phyloP scores from a whole-genome alignment of 441 rosid genomes.

The Raphanus hybrid region DNA sequence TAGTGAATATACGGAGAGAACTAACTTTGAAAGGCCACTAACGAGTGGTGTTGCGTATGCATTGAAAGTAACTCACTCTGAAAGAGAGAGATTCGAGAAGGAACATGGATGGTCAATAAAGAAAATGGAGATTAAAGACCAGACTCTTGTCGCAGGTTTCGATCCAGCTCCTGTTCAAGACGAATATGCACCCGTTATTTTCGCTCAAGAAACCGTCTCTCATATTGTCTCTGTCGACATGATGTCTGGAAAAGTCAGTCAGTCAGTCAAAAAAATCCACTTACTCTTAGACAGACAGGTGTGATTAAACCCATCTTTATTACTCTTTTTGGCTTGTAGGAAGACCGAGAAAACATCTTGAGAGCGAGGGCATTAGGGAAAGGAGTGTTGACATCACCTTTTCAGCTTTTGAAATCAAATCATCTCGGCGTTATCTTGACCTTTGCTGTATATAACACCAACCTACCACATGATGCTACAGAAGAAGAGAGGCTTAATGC shows the following conservation, averaged over 20 bases:
- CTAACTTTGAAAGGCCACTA: slow-evolving; percentile 96
- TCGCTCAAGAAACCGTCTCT: slow-evolving; percentile 97
- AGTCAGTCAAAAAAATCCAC: slow-evolving; percentile 35
- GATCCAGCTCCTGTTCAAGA: slow-evolving; percentile 89
- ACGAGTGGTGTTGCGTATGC: slow-evolving; percentile 99
- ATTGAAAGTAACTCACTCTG: slow-evolving; percentile 82
- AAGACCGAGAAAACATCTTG: slow-evolving; percentile 92
- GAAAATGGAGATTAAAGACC: slow-evolving; percentile 94
- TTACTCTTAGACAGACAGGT: background rate
- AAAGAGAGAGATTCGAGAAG: slow-evolving; percentile 86
- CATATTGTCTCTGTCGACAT: slow-evolving; percentile 95
- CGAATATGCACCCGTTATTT: slow-evolving; percentile 96
- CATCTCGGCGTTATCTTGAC: slow-evolving; percentile 93
- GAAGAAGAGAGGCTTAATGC: slow-evolving; percentile 78
- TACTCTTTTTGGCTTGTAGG: slow-evolving; percentile 47
- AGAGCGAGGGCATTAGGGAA: slow-evolving; percentile 96
- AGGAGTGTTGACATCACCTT: slow-evolving; percentile 97
- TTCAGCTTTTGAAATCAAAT: slow-evolving; percentile 90
- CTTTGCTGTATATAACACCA: slow-evolving; percentile 81
- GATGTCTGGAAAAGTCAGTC: slow-evolving; percentile 95
- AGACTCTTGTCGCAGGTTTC: slow-evolving; percentile 85
- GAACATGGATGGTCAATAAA: slow-evolving; percentile 79
- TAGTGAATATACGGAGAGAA: slow-evolving; percentile 91
- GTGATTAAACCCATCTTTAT: background rate
- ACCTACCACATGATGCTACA: slow-evolving; percentile 74